These are phyloP conservation scores for Torrubiellomyces zombiae DNA, from an alignment of 2,329 filamentous ascomycete species.

Conservation along the genomic window DNA sequence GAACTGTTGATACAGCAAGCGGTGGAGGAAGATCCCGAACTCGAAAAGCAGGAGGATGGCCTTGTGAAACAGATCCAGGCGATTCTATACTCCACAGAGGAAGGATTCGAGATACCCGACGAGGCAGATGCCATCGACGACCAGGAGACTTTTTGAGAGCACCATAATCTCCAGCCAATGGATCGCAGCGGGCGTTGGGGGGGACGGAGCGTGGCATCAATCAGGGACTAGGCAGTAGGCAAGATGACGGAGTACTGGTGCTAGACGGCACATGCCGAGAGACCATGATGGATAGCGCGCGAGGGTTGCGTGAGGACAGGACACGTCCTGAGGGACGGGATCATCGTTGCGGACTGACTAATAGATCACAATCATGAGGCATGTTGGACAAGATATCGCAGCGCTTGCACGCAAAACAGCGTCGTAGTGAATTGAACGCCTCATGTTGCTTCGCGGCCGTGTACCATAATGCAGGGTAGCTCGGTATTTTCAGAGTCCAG, in stretches of 20 bases:
- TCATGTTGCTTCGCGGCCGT: no score
- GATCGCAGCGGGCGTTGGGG: slow-evolving; percentile 2
- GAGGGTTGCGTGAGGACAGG: slow-evolving; percentile 1
- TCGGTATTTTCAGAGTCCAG: no score
- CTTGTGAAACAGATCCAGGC: slow-evolving; percentile 91
- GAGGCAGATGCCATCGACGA: slow-evolving; percentile 57
- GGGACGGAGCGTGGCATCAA: not conserved
- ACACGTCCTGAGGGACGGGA: slow-evolving; percentile 2
- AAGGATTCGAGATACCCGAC: slow-evolving; percentile 76
- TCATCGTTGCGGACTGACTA: slow-evolving; percentile 1
- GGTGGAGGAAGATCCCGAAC: slow-evolving; percentile 77
- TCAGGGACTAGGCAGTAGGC: not conserved
- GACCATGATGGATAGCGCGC: slow-evolving; percentile 2
- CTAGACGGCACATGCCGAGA: slow-evolving; percentile 3
- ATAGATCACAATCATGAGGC: slow-evolving; percentile 2
- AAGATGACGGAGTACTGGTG: not conserved
- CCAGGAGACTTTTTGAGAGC: slow-evolving; percentile 57
- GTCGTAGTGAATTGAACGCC: no score
- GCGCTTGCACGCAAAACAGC: no score
- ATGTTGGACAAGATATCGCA: slow-evolving; percentile 28
- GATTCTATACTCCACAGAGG: slow-evolving; percentile 94
- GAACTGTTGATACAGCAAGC: slow-evolving; percentile 87
- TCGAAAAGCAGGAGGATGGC: slow-evolving; percentile 86
- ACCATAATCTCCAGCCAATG: slow-evolving; percentile 1
- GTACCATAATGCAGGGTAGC: no score